Evolutionary conservation across 306 rosid genomes (phyloP).

Genomic region (Dryas alaskensis): DNA sequence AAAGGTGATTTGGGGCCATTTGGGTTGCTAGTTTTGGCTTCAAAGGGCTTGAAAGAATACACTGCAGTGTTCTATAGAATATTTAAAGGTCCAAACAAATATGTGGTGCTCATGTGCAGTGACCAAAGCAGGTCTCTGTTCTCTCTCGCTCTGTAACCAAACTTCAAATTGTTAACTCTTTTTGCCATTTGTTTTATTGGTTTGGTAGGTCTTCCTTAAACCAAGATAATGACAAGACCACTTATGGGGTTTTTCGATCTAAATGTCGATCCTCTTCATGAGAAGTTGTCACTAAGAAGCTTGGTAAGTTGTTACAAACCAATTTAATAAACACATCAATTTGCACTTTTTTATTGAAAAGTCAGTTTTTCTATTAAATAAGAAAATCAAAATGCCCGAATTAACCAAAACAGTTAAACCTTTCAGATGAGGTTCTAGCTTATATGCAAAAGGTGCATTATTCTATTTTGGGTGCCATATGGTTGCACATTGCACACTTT

Average conservation of each 20-base stretch:
- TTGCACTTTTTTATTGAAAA: neutral
- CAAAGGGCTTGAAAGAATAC: constrained; percentile 55
- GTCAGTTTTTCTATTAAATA: neutral
- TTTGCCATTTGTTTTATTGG: neutral
- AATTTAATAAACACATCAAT: neutral
- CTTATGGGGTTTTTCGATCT: constrained; percentile 44
- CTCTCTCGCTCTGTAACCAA: neutral
- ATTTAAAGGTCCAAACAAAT: constrained; percentile 41
- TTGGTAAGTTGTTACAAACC: constrained; percentile 51
- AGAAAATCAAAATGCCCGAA: no score
- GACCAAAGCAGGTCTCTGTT: constrained; percentile 65
- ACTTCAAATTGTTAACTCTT: neutral
- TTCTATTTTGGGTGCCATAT: neutral
- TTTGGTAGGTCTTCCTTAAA: constrained; percentile 48
- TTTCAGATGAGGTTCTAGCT: neutral
- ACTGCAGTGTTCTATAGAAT: constrained; percentile 77
- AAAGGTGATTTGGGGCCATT: constrained; percentile 66
- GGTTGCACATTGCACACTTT: neutral
- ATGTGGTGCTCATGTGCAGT: constrained; percentile 64
- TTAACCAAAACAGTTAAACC: no score
- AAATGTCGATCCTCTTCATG: constrained; percentile 55
- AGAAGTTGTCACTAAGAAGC: constrained; percentile 55
- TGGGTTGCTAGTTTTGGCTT: constrained; percentile 59
- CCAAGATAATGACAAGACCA: constrained; percentile 51
- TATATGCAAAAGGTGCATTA: no score